Evolutionary conservation across 1,284 basidiomycete species (phyloP), one percentile per base, ranked within the genome.

Genomic region (Ustilago tritici): DNA sequence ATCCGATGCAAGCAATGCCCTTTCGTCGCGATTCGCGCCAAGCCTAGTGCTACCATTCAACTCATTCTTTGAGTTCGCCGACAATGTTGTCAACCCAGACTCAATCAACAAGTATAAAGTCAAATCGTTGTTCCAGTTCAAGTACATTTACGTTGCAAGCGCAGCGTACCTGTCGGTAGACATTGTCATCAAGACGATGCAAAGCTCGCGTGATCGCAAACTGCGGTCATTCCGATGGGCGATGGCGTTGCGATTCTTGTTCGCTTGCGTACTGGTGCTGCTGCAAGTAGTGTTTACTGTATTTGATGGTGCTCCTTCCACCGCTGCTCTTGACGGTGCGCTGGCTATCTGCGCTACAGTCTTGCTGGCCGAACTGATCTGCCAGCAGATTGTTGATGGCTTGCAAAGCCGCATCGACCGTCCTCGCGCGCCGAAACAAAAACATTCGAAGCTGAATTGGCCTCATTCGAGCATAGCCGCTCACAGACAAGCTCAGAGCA

Each of bases 131-230:
- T 76, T 76, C 52, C 68, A 76, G 65, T 76, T 66, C 65, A 71
- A 76, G 34, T 76, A 76, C 58, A 76, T 76, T 57, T 76, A 66
- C 54, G 61, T 76, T 8, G 65, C 68, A 0, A 64, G 68, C 19
- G 73, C 73, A 6, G 65, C 60, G 15, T 76, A 67, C 35, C 40
- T 76, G 15, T 47, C 55, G 32, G 58, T 67, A 28, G 69, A 71
- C 35, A 70, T 71, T n/a, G 58, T 68, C 53, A 64, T 76, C 61
- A 76, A 76, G 56, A 55, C 56, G 17, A 76, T 76, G 68, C 73
- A 76, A 32, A 67, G 34, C 46, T 19, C 53, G 31, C 38, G 10
- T 19, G 28, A 55, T 36, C 57, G 61, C 46, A 40, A 43, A 38
- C 53, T 60, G 41, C 61, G 55, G 5, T 70, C 72, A 15, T 76